Evolutionary conservation across 306 rosid species (phyloP), one percentile per base, ranked within the genome.

Genomic region (Casuarina equisetifolia): DNA sequence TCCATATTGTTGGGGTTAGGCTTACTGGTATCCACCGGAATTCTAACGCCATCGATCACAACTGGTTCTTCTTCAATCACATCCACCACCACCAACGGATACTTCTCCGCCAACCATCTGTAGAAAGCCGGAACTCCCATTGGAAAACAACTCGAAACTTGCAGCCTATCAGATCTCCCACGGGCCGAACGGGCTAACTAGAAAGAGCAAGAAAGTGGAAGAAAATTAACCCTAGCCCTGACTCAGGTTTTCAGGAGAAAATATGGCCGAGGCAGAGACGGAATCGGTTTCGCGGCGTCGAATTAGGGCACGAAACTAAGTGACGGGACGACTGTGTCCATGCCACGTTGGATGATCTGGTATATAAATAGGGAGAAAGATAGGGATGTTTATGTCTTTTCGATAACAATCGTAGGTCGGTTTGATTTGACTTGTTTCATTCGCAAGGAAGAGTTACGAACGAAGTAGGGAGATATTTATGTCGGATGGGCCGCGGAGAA

Each of bases 51-150:
- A 0, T 96, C 98, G 58, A 96, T 92, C 0, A 75, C 98, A 3
- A 96, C 98, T 0, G 99, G 85, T 39, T 91, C 97, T 78, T 96
- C 98, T 81, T 96, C 99, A 15, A 96, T 72, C 7, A 85, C 97
- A 8, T 96, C 99, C 66, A 81, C 96, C 61, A 96, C 75, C 69
- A 96, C 94, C 80, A 92, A 54, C 17, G 97, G 94, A 64, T 92
- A 92, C 83, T 96, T 96, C 93, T 96, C 98, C 62, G 99, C 99
- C 32, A 96, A 79, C 99, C 99, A 96, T 43, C 94, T 78, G 9
- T 92, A 96, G 84, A 96, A 96, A 52, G 99, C 98, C 1, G 99
- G 99, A 53, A 96, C 99, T 84, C 99, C 99, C 99, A 96, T 92
- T 46, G n/a, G 68, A 43, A 73, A 48, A 69, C 53, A 52, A 69